Base-by-base conservation (phyloP, 176 grass and related monocot species). In the Paspalum vaginatum region DNA sequence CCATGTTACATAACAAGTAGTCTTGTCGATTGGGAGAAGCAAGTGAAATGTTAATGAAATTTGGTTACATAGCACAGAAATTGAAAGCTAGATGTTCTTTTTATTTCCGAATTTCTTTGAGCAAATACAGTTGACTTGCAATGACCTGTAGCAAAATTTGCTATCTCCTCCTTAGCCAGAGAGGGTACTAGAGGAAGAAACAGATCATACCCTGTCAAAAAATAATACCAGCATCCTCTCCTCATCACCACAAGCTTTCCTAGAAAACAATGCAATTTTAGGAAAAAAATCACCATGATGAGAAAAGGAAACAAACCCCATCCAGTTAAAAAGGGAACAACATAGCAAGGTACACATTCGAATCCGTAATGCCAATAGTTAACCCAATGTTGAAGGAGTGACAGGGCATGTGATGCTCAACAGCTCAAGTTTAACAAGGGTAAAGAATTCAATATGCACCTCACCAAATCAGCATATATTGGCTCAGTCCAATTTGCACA, bases 401-500 rank as follows among this genome's bases (percentile, higher is more conserved):
- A 58, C 46, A 80, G 15, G 11, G 22, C 20, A 73, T 67, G 18
- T 67, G 42, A 79, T 68, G 50, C n/a, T 68, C n/a, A n/a, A n/a
- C n/a, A n/a, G n/a, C n/a, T n/a, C 57, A 24, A 57, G 59, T 59
- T 68, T 47, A 9, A 52, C 6, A 21, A 65, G 65, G 44, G 10
- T 70, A 81, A 65, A 83, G 14, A 81, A 55, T 40, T 78, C 11
- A 53, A 68, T 74, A 85, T 50, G 12, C 50, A 98, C 92, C 92
- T 95, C 63, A 87, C 64, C 59, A 98, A 83, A 81, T 98, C 95
- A 75, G 83, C 76, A 88, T 95, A 95, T 91, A 98, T 88, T 51
- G 92, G 92, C 65, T 93, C 90, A 55, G 90, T 92, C 95, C 92
- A 98, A 88, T 91, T 98, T 47, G 95, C 95, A 87, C 95, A 98